Evolutionary conservation across 768 basidiomycete genomes (phyloP), one percentile per base, ranked within the genome.

Genomic region (Boletus patriciae): DNA sequence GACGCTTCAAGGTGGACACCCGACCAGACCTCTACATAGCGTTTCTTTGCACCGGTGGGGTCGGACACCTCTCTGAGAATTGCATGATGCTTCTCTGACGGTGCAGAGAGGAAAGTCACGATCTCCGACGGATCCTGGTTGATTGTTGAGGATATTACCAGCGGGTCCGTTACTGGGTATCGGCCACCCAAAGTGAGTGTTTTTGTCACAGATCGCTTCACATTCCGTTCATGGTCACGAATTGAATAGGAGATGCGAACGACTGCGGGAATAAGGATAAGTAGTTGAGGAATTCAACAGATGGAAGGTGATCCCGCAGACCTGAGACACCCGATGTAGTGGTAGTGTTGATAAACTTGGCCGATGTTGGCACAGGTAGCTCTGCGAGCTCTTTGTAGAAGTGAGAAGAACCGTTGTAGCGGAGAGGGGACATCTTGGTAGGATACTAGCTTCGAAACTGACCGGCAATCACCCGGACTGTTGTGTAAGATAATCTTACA

Each of bases 1-100:
- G 77, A 79, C 0, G 71, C 74, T 48, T 81, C 77, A 1, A 85
- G 66, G 10, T 67, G 60, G 29, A 76, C 72, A 0, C 73, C 76
- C 0, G 68, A 62, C 84, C 86, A 88, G 15, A 89, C 70, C 66
- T 90, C 87, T 0, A 88, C 77, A 50, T 76, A 80, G 34, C 84
- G 77, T 58, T 77, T 81, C 57, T 78, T 74, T 29, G 48, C 37
- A 33, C 54, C 64, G 9, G 54, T 60, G 3, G 69, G 31, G 9
- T 70, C 70, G 1, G 66, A 34, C 3, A 66, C 60, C 31, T 75
- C 74, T 8, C 80, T 77, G 33, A 88, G 74, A 37, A 82, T 60
- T 1, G 80, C 86, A 2, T 76, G 73, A 15, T 71, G 71, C 21
- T 64, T 65, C 18, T 72, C 72, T 7, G 74, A 76, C 0, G 78